Conservation (phyloP, 2,329 filamentous ascomycete genomes). For the Apiospora saccharicola region DNA sequence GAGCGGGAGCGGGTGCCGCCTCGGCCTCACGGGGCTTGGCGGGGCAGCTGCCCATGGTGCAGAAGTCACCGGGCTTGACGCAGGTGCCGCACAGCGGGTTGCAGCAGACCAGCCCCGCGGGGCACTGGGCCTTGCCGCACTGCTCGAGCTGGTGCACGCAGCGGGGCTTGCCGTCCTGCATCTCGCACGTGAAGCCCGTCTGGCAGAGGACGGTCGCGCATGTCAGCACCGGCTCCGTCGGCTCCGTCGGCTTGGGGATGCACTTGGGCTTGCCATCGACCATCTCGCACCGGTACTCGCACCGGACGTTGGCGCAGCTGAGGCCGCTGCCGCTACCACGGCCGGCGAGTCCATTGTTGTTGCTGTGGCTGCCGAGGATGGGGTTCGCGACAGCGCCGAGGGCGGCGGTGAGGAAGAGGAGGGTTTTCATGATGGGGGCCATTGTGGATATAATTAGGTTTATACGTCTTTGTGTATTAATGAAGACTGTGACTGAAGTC, state of each 20-base stretch:
- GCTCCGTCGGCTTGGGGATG: not conserved
- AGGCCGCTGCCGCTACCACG: not conserved
- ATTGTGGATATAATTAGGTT: not conserved
- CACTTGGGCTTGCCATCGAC: not conserved
- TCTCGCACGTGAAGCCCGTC: not conserved
- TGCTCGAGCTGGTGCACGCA: not conserved
- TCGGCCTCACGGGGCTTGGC: not conserved
- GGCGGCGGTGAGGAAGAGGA: not conserved
- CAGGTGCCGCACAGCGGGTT: not conserved
- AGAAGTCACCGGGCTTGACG: not conserved
- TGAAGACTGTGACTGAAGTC: not conserved
- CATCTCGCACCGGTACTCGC: conserved; percentile 4
- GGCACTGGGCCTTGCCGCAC: not conserved
- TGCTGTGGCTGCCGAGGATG: not conserved
- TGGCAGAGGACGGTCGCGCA: not conserved
- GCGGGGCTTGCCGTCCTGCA: not conserved
- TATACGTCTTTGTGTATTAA: not conserved
- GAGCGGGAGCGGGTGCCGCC: too few relatives aligned
- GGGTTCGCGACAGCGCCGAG: not conserved
- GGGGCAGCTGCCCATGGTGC: not conserved
- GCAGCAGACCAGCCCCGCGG: not conserved
- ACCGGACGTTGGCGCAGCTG: conserved; percentile 4
- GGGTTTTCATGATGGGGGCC: not conserved
- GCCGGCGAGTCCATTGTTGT: not conserved
- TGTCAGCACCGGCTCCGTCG: not conserved